Evolutionary conservation across 2,329 filamentous ascomycete genomes (phyloP).

Genomic region (Phoma herbarum): DNA sequence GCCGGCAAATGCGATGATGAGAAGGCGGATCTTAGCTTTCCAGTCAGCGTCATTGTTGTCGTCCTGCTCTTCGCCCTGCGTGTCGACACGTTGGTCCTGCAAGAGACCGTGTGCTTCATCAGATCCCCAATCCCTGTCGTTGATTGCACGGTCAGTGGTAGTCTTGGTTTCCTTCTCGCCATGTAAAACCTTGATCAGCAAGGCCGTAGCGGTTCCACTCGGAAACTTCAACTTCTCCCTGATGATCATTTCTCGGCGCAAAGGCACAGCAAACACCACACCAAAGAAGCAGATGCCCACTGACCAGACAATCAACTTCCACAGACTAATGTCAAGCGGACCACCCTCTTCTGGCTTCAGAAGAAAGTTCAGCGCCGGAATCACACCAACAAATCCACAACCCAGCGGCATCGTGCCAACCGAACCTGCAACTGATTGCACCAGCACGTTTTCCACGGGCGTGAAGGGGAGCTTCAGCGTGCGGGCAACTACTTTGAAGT

Average conservation of each 20-base stretch:
- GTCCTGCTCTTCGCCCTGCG: slow-evolving; percentile 36
- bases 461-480: slow-evolving; percentile 83
- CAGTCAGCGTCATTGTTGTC: slow-evolving; percentile 59
- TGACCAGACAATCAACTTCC: slow-evolving; percentile 88
- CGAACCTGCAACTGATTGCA: slow-evolving; percentile 93
- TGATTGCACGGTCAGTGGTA: slow-evolving; percentile 6
- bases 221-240: slow-evolving; percentile 92
- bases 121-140: slow-evolving; percentile 23
- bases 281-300: slow-evolving; percentile 95
- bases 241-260: slow-evolving; percentile 91
- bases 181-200: slow-evolving; percentile 91
- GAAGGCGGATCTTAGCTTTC: slow-evolving; percentile 68
- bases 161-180: slow-evolving; percentile 57
- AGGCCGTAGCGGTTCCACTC: slow-evolving; percentile 91
- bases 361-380: slow-evolving; percentile 90
- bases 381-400: slow-evolving; percentile 93
- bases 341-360: slow-evolving; percentile 80
- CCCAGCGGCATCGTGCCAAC: slow-evolving; percentile 97
- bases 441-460: slow-evolving; percentile 94
- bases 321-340: slow-evolving; percentile 74
- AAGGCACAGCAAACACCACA: slow-evolving; percentile 92
- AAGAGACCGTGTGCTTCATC: slow-evolving; percentile 51
- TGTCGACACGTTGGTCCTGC: slow-evolving; percentile 31
- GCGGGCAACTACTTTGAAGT: slow-evolving; percentile 81
- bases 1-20: slow-evolving; percentile 67